Base-by-base conservation (phyloP, 2,329 filamentous ascomycete genomes). In the Paecilomyces niveus region DNA sequence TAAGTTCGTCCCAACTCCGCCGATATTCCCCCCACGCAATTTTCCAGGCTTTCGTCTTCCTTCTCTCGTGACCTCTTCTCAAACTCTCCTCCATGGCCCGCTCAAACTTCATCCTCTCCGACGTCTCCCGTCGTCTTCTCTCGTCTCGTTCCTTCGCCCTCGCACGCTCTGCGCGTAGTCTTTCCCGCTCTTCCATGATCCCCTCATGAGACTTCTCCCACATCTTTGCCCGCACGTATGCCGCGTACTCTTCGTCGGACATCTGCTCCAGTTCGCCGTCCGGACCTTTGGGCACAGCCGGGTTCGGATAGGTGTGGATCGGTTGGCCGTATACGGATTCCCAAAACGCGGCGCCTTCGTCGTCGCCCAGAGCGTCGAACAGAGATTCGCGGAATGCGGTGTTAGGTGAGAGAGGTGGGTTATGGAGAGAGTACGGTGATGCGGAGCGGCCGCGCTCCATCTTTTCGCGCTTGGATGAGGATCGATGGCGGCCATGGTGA, bases 341-440 rank as follows among this genome's bases (percentile, higher is more conserved):
- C 94, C 94, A 99, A 77, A 94, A 99, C 7, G 86, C 84, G 1
- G 94, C 94, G 53, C 93, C 94, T 76, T 99, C 94, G 70, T 97
- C 93, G 74, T 99, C 94, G 39, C 92, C 93, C 74, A 99, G 88
- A 32, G 94, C 94, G 73, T 99, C 94, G 76, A 97, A 97, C 4
- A 99, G 86, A 0, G 92, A 96, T 73, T 96, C 90, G 31, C 90
- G 87, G 72, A 99, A 99, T 0, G 93, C 91, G 0, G 83, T 80
- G 49, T 91, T 87, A 0, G 90, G 82, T 64, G 89, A 84, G 15
- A 89, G 78, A 0, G 63, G 57, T n/a, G 64, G 59, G 21, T 51
- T 29, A 32, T 51, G 52, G 10, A 26, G 21, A 33, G 59, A 51
- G 51, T 58, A 26, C 22, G 56, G 55, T 1, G 51, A 49, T 15